A percentile compares a stretch with the other conserved stretches of the same genome.
These are phyloP conservation scores for Cunninghamia lanceolata DNA, from an alignment of 75 land plant genomes.

Conservation along the genomic window DNA sequence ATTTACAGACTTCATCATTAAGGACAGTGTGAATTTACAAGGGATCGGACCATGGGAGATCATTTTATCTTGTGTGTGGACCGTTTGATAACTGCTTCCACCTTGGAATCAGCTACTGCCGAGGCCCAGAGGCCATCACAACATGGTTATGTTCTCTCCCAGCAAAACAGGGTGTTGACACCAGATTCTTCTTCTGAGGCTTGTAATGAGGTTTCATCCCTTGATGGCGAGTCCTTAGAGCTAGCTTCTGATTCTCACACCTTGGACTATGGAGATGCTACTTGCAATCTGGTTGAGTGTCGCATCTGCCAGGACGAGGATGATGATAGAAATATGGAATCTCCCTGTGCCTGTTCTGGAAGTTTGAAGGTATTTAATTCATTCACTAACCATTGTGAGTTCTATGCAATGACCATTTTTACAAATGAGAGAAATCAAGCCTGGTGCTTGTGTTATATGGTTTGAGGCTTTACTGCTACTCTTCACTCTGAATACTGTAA, in stretches of 20 bases:
- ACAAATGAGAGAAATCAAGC: background rate
- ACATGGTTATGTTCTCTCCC: constrained; percentile 1
- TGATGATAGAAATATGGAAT: constrained; percentile 59
- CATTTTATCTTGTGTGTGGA: constrained; percentile 60
- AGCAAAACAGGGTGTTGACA: constrained; percentile 12
- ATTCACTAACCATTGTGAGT: background rate
- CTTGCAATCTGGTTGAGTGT: constrained; percentile 51
- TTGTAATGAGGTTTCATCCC: constrained; percentile 10
- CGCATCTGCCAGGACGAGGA: constrained; percentile 90
- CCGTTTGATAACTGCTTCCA: constrained; percentile 58
- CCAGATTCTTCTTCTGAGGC: constrained; percentile 1
- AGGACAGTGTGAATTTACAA: background rate
- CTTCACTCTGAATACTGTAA: background rate
- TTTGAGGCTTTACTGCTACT: background rate
- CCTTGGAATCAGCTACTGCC: constrained; percentile 43
- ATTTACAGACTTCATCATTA: constrained; percentile 1
- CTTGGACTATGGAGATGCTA: background rate
- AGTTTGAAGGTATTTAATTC: constrained; percentile 63
- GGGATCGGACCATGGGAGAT: constrained; percentile 41
- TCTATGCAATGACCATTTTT: background rate
- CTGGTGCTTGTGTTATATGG: background rate
- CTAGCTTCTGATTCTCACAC: background rate
- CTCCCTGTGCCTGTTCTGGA: constrained; percentile 85
- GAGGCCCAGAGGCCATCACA: constrained; percentile 11
- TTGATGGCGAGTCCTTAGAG: background rate